Evolutionary conservation across 1,284 basidiomycete species (phyloP), one percentile per base, ranked within the genome.

Genomic region (Ganoderma lingzhi): DNA sequence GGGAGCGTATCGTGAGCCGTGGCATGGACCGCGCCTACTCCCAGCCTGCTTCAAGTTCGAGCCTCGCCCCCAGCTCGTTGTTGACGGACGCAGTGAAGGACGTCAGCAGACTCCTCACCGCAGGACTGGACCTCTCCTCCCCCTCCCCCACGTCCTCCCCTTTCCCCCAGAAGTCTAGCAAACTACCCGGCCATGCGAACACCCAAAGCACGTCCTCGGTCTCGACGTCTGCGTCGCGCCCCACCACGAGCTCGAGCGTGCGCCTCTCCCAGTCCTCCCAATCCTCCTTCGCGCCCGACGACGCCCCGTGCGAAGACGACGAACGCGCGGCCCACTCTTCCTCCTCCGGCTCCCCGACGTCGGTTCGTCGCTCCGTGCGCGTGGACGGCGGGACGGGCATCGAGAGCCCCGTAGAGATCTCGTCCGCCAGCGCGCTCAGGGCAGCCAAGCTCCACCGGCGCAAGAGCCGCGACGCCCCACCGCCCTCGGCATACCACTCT

Each of bases 1-100:
- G 93, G 93, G 92, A 92, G 77, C 86, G 88, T 48, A 93, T 95
- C 68, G 87, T 94, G 55, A 86, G 85, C 73, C 84, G 87, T 30
- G 88, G 89, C 23, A 85, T 89, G 72, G 85, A 86, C 66, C 78
- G 82, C 70, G 71, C 78, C 41, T 75, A 75, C 70, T 48, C 74
- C 59, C 39, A 75, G 14, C 60, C 66, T n/a, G 64, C 75, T 28
- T 63, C 71, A 28, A 63, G 67, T 65, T 62, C 71, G 10, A 55
- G 51, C 48, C 59, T 67, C 9, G 32, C 35, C 6, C 71, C 72
- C 1, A 62, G 30, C 44, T 68, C 72, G 6, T 37, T 73, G 6
- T 68, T 73, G 19, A 65, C 71, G 15, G 71, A 67, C 65, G 89
- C 89, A 0, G 84, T 93, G 70, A 87, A 86, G 72, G 91, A 89